phyloP scores from a whole-genome alignment of 1,284 basidiomycete species.

The Sphaerobolus stellatus region DNA sequence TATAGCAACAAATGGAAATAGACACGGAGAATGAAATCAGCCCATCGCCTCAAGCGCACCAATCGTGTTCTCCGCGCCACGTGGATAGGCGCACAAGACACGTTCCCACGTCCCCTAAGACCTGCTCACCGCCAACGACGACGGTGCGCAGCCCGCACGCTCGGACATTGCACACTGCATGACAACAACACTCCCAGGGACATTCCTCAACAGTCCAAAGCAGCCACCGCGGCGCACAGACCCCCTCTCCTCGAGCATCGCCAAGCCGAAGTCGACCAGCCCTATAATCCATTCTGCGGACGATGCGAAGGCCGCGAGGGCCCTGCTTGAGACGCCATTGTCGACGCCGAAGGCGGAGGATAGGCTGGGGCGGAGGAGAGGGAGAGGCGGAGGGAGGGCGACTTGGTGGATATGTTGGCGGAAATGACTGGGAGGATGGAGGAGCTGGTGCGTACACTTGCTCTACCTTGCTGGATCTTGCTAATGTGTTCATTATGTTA shows the following conservation, averaged over 20 bases:
- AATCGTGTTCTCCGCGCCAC: too few species aligned
- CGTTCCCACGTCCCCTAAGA: too few species aligned
- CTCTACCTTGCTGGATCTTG: slow-evolving; percentile 8
- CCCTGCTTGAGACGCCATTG: slow-evolving; percentile 30
- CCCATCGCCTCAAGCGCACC: too few species aligned
- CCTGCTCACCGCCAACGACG: too few species aligned
- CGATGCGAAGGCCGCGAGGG: slow-evolving; percentile 1
- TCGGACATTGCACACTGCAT: too few species aligned
- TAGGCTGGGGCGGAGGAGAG: slow-evolving; percentile 58
- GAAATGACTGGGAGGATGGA: slow-evolving; percentile 71
- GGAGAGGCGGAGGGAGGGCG: slow-evolving; percentile 71
- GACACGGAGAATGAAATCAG: too few species aligned
- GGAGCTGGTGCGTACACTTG: slow-evolving; percentile 59
- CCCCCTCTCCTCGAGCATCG: slow-evolving; percentile 3
- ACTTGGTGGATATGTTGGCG: slow-evolving; percentile 65
- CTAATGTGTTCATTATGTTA: slow-evolving; percentile 35
- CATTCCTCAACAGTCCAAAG: too few species aligned
- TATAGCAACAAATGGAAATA: too few species aligned
- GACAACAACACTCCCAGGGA: too few species aligned
- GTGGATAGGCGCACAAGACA: too few species aligned
- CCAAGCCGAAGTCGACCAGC: neutral
- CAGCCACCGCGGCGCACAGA: slow-evolving; percentile 4
- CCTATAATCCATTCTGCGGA: slow-evolving; percentile 3
- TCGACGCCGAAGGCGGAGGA: slow-evolving; percentile 66
- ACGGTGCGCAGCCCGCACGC: too few species aligned